Base-by-base conservation (phyloP, 163 green algal species). In the Coccomyxa subellipsoidea region DNA sequence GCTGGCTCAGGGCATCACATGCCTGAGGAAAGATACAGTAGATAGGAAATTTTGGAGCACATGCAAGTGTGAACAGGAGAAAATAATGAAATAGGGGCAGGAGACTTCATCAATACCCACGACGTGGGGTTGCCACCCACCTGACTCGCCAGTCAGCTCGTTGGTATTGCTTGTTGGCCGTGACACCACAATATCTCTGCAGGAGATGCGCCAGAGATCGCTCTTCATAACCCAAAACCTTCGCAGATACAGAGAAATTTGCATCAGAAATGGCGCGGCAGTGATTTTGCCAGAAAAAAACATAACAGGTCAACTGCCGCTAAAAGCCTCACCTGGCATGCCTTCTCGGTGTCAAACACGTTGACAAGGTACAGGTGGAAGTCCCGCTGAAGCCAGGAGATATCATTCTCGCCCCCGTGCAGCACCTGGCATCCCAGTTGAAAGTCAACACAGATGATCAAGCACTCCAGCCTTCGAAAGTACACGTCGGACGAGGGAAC, bases 381-480 rank as follows among this genome's bases (percentile, higher is more conserved):
- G 80, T 96, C 92, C 0, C 90, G 82, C 82, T 96, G 93, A 71
- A 97, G 90, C 94, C 94, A 97, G 7, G 92, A 31, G 31, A 95
- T 84, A 54, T 97, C 94, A 80, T 92, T 95, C 54, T 87, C 87
- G 25, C 87, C 88, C 39, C 94, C 92, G 80, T 97, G 94, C 37
- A 97, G 77, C n/a, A 96, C 87, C 87, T 96, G 89, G 71, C 35
- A 18, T 54, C 73, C 2, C 25, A 59, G 15, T 29, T 34, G 9
- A 79, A n/a, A 79, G 2, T 34, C 29, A 37, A 18, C n/a, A n/a
- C n/a, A n/a, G n/a, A n/a, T n/a, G n/a, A n/a, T n/a, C n/a, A n/a
- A n/a, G n/a, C n/a, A n/a, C n/a, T n/a, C n/a, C n/a, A n/a, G n/a
- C n/a, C n/a, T n/a, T n/a, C n/a, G n/a, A n/a, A n/a, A n/a, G n/a